phyloP scores from a whole-genome alignment of 2,329 filamentous ascomycete species.

The Colletotrichum spaethianum region DNA sequence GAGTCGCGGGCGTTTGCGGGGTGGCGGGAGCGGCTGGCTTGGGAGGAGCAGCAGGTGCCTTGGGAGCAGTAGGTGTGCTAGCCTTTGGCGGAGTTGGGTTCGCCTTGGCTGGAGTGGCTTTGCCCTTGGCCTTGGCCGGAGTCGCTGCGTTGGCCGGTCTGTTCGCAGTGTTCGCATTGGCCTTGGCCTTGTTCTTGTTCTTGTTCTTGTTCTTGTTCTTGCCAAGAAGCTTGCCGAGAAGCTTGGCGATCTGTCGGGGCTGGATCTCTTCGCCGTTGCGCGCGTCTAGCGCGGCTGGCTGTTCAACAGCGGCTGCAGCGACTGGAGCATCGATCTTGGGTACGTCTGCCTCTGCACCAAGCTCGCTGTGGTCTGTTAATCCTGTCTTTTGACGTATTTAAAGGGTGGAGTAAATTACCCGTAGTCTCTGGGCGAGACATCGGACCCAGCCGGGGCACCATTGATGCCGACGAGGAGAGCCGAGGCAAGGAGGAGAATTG shows the following conservation, averaged over 20 bases:
- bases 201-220: conserved; percentile 22
- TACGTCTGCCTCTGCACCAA: conserved; percentile 17
- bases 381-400: neutral
- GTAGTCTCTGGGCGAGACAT: neutral
- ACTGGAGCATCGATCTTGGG: conserved; percentile 5
- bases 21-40: neutral
- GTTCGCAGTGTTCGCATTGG: neutral
- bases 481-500: conserved; percentile 32
- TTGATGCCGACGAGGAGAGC: conserved; percentile 37
- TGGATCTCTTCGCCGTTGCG: neutral
- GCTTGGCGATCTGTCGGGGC: conserved; percentile 11
- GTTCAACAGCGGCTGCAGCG: conserved; percentile 23
- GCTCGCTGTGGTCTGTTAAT: conserved; percentile 9
- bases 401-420: neutral
- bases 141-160: neutral
- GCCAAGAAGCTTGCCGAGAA: neutral
- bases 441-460: conserved; percentile 31
- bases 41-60: neutral
- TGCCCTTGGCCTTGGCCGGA: neutral
- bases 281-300: conserved; percentile 23
- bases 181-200: neutral
- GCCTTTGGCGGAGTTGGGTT: too few species aligned
- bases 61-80: neutral
- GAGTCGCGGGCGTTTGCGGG: neutral
- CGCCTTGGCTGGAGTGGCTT: neutral